Percentiles rank a stretch among this genome's conserved stretches.
phyloP scores from a whole-genome alignment of 2,329 filamentous ascomycete species.

The Conoideocrella luteorostrata region DNA sequence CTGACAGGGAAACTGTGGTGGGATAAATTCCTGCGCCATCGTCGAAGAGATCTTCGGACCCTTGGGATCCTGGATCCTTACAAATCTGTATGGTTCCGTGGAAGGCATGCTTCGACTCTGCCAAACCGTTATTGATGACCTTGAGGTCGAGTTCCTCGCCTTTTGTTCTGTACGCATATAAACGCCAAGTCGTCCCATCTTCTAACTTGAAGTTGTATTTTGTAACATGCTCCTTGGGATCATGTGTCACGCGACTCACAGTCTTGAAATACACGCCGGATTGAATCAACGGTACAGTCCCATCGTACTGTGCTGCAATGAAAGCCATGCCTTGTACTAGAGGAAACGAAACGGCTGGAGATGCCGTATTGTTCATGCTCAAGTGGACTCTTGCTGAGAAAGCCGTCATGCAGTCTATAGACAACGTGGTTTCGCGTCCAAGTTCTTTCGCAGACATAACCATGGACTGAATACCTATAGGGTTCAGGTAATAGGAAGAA shows the following conservation, averaged over 20 bases:
- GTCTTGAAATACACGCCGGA: conserved; percentile 68
- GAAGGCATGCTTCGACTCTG: conserved; percentile 62
- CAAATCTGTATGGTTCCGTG: conserved; percentile 75
- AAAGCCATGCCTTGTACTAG: conserved; percentile 87
- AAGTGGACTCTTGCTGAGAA: conserved; percentile 65
- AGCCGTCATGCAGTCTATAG: conserved; percentile 46
- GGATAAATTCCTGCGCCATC: conserved; percentile 70
- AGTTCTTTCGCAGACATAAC: conserved; percentile 75
- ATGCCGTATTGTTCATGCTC: conserved; percentile 41
- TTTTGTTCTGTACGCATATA: conserved; percentile 63
- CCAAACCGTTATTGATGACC: conserved; percentile 57
- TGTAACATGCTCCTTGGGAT: conserved; percentile 56
- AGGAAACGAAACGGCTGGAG: conserved; percentile 66
- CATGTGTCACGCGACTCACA: conserved; percentile 51
- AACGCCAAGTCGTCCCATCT: conserved; percentile 68
- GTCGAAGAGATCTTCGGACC: conserved; percentile 66
- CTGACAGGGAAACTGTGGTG: conserved; percentile 56
- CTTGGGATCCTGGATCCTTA: conserved; percentile 57
- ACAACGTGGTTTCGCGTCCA: conserved; percentile 49
- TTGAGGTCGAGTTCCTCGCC: conserved; percentile 60
- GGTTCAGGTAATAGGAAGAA: conserved; percentile 69
- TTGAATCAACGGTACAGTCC: conserved; percentile 65
- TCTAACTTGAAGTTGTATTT: conserved; percentile 73
- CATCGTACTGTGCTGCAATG: conserved; percentile 69
- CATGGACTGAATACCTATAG: conserved; percentile 74